Evolutionary conservation across 164 flowering plant species (phyloP), one percentile per base, ranked within the genome.

Genomic region (Piper betle): DNA sequence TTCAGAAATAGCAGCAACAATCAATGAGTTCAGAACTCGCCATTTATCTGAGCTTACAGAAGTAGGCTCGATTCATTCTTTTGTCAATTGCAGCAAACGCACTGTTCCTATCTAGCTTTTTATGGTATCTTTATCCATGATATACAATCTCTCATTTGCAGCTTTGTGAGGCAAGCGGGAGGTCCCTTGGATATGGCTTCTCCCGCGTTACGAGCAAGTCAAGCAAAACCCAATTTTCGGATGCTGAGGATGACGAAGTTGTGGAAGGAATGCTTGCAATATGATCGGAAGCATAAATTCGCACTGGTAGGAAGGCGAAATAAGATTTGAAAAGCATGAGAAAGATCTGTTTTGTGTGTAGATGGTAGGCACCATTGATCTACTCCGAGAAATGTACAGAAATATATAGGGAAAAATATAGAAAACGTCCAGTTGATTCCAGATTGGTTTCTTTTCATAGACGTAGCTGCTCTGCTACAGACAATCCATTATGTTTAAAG

Each of bases 21-120:
- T 94, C 74, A 91, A 94, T 39, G 99, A 94, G 62, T 94, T 87
- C 63, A 84, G 99, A 64, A 75, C 84, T 19, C 97, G 99, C 52
- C 99, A 94, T 66, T 87, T 94, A 41, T 81, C 99, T 11, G 99
- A 94, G 77, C 96, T 94, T 46, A 75, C 96, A 3, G 99, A 94
- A 96, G 99, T 94, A 84, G 53, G 11, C n/a, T 33, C 57, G 18
- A 16, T 20, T 54, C 11, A 3, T 16, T 12, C 11, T 39, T 9
- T 37, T 9, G 17, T n/a, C 37, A 57, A 33, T 57, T 57, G 40
- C 60, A 15, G 18, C 43, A 58, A 39, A 46, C 10, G 9, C 50
- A 46, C 15, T 46, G 50, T 46, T 4, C 3, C 16, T 58, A 15
- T 39, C 15, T 16, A 39, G 3, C 9, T 37, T 39, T 58, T 39